Evolutionary conservation across 352 stramenopile genomes (phyloP).

Genomic region (Thalassiosira hispida): DNA sequence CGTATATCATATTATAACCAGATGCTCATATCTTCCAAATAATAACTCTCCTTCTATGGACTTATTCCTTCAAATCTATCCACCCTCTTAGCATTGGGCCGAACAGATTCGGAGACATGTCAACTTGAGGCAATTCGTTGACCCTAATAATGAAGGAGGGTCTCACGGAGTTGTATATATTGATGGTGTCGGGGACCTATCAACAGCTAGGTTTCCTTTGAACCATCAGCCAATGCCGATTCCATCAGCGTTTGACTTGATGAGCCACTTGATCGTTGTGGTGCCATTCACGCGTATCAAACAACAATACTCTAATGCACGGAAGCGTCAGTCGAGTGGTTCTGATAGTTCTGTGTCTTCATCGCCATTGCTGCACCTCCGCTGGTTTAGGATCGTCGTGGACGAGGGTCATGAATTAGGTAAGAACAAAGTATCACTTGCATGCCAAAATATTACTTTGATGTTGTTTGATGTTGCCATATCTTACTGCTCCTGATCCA

Average conservation of each 20-base stretch:
- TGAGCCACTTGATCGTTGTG: constrained; percentile 67
- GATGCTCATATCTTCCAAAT: too few relatives aligned
- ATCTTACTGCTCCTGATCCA: not conserved
- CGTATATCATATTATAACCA: too few relatives aligned
- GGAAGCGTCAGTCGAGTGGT: constrained; percentile 12
- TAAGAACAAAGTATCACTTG: constrained; percentile 25
- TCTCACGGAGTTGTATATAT: constrained; percentile 63
- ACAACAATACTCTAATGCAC: constrained; percentile 18
- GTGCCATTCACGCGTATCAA: constrained; percentile 62
- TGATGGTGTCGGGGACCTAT: constrained; percentile 66
- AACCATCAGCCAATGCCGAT: constrained; percentile 54
- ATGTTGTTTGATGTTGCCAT: not conserved
- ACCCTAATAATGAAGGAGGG: constrained; percentile 17
- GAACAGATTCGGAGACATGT: constrained; percentile 77
- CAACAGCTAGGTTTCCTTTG: constrained; percentile 45
- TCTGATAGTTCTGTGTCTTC: constrained; percentile 3
- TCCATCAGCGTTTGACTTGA: constrained; percentile 50
- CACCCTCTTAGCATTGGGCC: constrained; percentile 81
- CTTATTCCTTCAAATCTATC: too few relatives aligned
- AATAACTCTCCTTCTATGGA: too few relatives aligned
- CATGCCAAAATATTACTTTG: not conserved
- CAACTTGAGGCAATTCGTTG: constrained; percentile 60
- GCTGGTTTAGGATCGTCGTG: constrained; percentile 91
- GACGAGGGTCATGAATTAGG: constrained; percentile 95
- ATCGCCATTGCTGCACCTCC: constrained; percentile 71